These are phyloP conservation scores for Colletotrichum melonis DNA, from an alignment of 2,329 filamentous ascomycete species.

Conservation along the genomic window DNA sequence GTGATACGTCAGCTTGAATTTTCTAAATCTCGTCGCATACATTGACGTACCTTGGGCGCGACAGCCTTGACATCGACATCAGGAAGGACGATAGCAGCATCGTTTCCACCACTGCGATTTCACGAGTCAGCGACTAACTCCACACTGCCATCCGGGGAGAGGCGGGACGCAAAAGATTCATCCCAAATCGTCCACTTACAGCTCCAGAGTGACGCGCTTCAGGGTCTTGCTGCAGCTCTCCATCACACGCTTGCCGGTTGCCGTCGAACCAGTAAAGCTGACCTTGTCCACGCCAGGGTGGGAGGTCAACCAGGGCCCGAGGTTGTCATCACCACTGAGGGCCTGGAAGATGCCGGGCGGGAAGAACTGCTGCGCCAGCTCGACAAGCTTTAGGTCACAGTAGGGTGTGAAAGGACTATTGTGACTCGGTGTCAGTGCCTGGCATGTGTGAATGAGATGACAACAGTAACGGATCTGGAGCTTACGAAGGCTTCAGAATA, in stretches of 20 bases:
- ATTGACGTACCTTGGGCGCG: constrained; percentile 50
- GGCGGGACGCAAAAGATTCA: not conserved
- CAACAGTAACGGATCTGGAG: not conserved
- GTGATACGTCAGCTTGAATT: not conserved
- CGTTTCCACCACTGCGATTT: constrained; percentile 63
- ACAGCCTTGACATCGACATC: constrained; percentile 63
- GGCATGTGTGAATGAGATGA: not conserved
- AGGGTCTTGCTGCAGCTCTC: constrained; percentile 65
- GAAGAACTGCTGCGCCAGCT: constrained; percentile 68
- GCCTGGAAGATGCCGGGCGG: constrained; percentile 72
- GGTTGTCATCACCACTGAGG: constrained; percentile 68
- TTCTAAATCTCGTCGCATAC: too few relatives aligned
- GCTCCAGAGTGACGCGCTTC: constrained; percentile 71
- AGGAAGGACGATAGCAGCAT: constrained; percentile 67
- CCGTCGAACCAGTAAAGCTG: constrained; percentile 71
- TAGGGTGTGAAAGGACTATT: constrained; percentile 66
- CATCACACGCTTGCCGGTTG: constrained; percentile 71
- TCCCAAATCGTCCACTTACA: constrained; percentile 43
- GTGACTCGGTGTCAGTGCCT: constrained; percentile 32
- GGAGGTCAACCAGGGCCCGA: constrained; percentile 69
- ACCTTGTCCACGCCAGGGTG: constrained; percentile 72
- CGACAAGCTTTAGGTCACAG: constrained; percentile 66
- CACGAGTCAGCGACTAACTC: not conserved
- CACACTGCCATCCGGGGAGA: constrained; percentile 27
- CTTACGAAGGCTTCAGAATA: constrained; percentile 65